Base-by-base conservation (phyloP, 176 grass and related monocot genomes). In the Zoysia japonica region DNA sequence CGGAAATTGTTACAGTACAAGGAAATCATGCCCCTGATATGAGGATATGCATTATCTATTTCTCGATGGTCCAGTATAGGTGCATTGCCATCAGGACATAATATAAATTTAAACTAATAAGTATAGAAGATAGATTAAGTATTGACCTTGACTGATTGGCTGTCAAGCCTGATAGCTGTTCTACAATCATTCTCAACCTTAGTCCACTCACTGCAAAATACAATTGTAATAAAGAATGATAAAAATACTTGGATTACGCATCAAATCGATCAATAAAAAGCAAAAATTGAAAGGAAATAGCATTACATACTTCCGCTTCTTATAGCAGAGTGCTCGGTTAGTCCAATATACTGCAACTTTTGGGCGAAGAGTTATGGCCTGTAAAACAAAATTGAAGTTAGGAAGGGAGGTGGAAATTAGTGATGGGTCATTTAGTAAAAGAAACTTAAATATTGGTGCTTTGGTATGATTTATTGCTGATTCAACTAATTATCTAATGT, bases 301-400 rank as follows among this genome's bases (percentile, higher is more conserved):
- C 43, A 80, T 13, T 75, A 79, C 94, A 19, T 5, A 97, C 94
- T 87, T 97, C 55, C 86, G 80, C 78, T 77, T 97, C 85, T 84
- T 92, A 79, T 90, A 92, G 83, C 91, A 97, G 49, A 97, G 84
- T 59, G 91, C 92, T 73, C 87, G 86, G 83, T 94, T 97, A 51
- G 87, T 89, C 92, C 83, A 94, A 68, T 92, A 97, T 36, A 92
- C 83, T 11, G 89, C 80, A 65, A 94, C 83, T 72, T 85, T 85
- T 59, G 86, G 89, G 78, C 89, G 90, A 9, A 94, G 87, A 60
- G 77, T 80, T 53, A 97, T 97, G 68, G 95, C 95, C 94, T 97
- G 88, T 84, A 43, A 87, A 78, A 63, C 54, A 81, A 74, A 97
- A 77, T 14, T 56, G 7, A 67, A 81, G 64, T 89, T 70, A 84